phyloP scores from a whole-genome alignment of 2,329 filamentous ascomycete species.

The Triangularia verruculosa region DNA sequence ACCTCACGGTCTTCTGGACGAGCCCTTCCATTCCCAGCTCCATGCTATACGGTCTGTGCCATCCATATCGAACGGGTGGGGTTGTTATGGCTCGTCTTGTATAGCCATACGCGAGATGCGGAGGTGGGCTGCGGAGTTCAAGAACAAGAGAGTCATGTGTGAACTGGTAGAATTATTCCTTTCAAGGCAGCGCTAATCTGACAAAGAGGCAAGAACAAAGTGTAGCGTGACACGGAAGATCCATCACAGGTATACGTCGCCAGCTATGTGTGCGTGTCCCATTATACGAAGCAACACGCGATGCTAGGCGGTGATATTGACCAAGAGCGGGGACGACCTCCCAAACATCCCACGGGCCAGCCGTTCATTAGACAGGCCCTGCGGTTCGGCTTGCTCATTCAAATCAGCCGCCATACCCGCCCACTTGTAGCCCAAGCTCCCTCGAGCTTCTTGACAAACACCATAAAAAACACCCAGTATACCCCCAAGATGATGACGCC shows the following conservation, averaged over 20 bases:
- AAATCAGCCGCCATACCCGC: constrained; percentile 17
- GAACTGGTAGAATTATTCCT: neutral
- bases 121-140: neutral
- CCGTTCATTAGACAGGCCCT: neutral
- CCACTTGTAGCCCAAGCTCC: neutral
- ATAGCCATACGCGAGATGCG: neutral
- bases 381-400: constrained; percentile 20
- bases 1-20: neutral
- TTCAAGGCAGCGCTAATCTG: neutral
- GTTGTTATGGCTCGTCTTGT: neutral
- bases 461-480: neutral
- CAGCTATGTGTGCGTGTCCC: constrained; percentile 2
- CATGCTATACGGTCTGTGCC: neutral
- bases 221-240: neutral
- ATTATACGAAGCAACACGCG: neutral
- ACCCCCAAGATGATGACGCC: neutral
- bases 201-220: neutral
- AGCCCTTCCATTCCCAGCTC: neutral
- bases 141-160: neutral
- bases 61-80: neutral
- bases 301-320: neutral
- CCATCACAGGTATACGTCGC: neutral
- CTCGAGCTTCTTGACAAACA: constrained; percentile 10
- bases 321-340: neutral
- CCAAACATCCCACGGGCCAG: neutral